Evolutionary conservation across 2,329 filamentous ascomycete species (phyloP), one percentile per base, ranked within the genome.

Genomic region (Metarhizium album): DNA sequence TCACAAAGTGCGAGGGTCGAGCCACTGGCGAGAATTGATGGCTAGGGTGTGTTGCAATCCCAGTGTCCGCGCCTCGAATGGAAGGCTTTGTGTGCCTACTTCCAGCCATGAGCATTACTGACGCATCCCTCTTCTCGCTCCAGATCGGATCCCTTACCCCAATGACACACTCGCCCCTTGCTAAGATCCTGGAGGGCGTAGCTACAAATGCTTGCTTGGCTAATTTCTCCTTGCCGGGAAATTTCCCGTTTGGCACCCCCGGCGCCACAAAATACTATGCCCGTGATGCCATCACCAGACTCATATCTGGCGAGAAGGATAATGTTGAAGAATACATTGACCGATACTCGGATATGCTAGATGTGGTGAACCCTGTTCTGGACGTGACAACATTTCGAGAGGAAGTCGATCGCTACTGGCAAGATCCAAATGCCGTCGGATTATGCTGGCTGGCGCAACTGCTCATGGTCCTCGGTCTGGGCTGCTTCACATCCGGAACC

Each of bases 201-300:
- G 65, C 62, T 22, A 66, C 64, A 14, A 66, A 66, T 49, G 64
- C 64, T 2, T 67, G 65, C 37, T 56, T 67, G 27, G 61, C 64
- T 46, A 66, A 64, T 53, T 66, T 67, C 46, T 61, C 60, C 11
- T 54, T 68, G 4, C 65, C 65, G 0, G 64, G 63, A 7, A 68
- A 67, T 54, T 68, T 67, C 43, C 66, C 66, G n/a, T 68, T 68
- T 54, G 65, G 66, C 6, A 67, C 64, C 0, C 64, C 64, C 4
- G 64, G 61, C 1, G 63, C 66, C 0, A 57, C 56, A 11, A 67
- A 66, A 49, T 67, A 67, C 54, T 61, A 56, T 47, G 47, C 64
- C 0, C 59, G 63, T 13, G 64, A 67, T 40, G 57, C 58, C 5
- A 61, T 67, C 3, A 60, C 57, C n/a, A 56, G 59, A 23, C 56